Evolutionary conservation across 768 basidiomycete genomes (phyloP).

Genomic region (Austroboletus eburneus): DNA sequence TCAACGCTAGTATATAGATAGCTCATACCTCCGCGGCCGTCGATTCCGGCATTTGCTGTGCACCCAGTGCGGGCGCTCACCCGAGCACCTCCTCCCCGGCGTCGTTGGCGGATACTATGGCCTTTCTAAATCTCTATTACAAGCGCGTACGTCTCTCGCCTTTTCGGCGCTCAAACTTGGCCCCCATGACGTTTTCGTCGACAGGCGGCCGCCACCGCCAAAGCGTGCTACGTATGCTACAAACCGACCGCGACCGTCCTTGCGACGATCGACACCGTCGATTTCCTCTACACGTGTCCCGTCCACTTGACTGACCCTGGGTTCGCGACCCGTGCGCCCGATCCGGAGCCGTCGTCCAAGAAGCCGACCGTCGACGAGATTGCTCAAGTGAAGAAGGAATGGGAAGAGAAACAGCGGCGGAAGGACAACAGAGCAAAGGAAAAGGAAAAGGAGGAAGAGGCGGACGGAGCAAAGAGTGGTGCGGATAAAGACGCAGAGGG

Average conservation of each 20-base stretch:
- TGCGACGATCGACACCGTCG: constrained; percentile 75
- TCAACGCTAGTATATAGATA: no score
- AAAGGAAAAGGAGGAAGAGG: constrained; percentile 31
- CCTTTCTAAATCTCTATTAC: constrained; percentile 83
- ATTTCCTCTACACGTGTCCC: constrained; percentile 84
- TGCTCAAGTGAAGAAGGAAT: constrained; percentile 72
- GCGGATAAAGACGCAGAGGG: constrained; percentile 29
- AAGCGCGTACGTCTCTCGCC: constrained; percentile 64
- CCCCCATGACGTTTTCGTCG: not conserved
- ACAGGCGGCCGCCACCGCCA: constrained; percentile 77
- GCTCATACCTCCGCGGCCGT: no score
- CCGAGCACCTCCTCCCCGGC: no score
- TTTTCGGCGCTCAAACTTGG: not conserved
- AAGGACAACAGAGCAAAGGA: constrained; percentile 55
- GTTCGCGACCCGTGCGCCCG: constrained; percentile 56
- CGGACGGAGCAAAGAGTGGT: constrained; percentile 30
- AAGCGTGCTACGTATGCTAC: constrained; percentile 74
- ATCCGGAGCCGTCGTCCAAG: constrained; percentile 38
- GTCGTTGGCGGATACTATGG: constrained; percentile 39
- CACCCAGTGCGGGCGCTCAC: no score
- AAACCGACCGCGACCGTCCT: constrained; percentile 81
- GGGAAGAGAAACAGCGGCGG: constrained; percentile 67
- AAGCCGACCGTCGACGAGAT: constrained; percentile 57
- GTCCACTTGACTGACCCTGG: constrained; percentile 76
- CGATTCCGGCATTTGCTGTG: no score